Percentiles rank a stretch among this genome's conserved stretches.
These are phyloP conservation scores for Xylaria palmicola DNA, from an alignment of 495 filamentous ascomycete genomes.

Conservation along the genomic window DNA sequence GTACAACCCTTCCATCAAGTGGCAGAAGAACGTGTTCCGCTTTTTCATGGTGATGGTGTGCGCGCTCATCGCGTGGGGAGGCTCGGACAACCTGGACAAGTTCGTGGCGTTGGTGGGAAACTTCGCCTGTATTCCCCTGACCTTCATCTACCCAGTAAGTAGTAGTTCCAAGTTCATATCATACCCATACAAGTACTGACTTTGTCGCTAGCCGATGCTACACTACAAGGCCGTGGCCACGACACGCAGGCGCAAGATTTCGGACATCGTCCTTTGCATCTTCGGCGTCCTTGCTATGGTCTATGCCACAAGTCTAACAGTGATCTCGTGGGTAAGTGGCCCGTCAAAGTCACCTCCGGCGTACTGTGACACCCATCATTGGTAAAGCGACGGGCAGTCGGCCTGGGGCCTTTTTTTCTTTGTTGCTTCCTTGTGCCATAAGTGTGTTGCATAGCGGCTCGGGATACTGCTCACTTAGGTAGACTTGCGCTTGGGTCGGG, in stretches of 20 bases:
- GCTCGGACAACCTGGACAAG: conserved; percentile 91
- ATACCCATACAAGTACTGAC: no score
- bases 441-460: conserved; percentile 13
- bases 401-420: conserved; percentile 17
- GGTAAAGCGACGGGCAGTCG: conserved; percentile 1
- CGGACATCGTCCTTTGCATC: conserved; percentile 71
- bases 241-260: conserved; percentile 57
- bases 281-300: conserved; percentile 84
- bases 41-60: conserved; percentile 88
- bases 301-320: conserved; percentile 84
- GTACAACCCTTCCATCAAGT: conserved; percentile 94
- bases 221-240: conserved; percentile 79
- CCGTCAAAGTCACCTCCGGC: conserved; percentile 39
- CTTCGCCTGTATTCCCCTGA: conserved; percentile 95
- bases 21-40: conserved; percentile 96
- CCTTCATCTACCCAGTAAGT: conserved; percentile 95
- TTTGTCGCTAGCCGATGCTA: conserved; percentile 67
- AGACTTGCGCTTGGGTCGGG: background rate
- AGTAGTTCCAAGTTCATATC: no score
- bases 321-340: conserved; percentile 71
- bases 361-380: conserved; percentile 45
- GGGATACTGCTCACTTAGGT: background rate
- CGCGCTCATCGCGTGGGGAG: conserved; percentile 83
- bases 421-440: conserved; percentile 3
- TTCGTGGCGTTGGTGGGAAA: conserved; percentile 94